These are phyloP conservation scores for Malania oleifera DNA, from an alignment of 164 flowering plant species.

Conservation along the genomic window DNA sequence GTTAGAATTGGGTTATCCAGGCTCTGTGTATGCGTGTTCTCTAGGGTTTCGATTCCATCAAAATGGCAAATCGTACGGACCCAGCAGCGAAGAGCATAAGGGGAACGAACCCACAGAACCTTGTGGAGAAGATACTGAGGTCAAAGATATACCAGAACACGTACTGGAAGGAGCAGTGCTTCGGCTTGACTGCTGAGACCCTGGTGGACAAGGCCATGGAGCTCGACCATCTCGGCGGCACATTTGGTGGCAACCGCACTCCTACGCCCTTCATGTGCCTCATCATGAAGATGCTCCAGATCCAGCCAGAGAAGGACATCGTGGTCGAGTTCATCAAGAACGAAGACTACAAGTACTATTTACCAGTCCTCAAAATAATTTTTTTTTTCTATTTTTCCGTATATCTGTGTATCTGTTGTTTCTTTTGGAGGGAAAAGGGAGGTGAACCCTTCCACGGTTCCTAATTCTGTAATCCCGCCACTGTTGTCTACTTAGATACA, in stretches of 20 bases:
- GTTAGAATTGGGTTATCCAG: too few species aligned
- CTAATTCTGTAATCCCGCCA: too few species aligned
- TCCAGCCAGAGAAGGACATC: constrained; percentile 97
- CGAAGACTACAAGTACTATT: constrained; percentile 79
- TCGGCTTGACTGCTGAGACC: constrained; percentile 94
- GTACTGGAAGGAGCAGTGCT: constrained; percentile 98
- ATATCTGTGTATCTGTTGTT: not conserved
- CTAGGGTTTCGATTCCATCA: too few species aligned
- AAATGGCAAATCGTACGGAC: constrained; percentile 96
- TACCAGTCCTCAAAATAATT: not conserved
- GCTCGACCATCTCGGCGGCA: constrained; percentile 89
- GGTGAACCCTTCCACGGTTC: too few species aligned
- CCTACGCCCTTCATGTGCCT: constrained; percentile 95
- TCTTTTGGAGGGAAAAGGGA: not conserved
- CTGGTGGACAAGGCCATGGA: constrained; percentile 98
- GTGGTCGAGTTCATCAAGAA: constrained; percentile 96
- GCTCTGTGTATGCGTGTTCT: too few species aligned
- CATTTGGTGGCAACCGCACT: constrained; percentile 80
- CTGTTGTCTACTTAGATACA: too few species aligned
- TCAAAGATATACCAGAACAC: constrained; percentile 88
- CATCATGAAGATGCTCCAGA: constrained; percentile 94
- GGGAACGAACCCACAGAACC: constrained; percentile 93
- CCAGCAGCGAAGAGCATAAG: constrained; percentile 83
- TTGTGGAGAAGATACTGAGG: constrained; percentile 88
- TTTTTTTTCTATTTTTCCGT: not conserved